Percentiles rank a stretch among this genome's conserved stretches.
Evolutionary conservation across 345 rosid genomes (phyloP).

Genomic region (Lagerstroemia speciosa): DNA sequence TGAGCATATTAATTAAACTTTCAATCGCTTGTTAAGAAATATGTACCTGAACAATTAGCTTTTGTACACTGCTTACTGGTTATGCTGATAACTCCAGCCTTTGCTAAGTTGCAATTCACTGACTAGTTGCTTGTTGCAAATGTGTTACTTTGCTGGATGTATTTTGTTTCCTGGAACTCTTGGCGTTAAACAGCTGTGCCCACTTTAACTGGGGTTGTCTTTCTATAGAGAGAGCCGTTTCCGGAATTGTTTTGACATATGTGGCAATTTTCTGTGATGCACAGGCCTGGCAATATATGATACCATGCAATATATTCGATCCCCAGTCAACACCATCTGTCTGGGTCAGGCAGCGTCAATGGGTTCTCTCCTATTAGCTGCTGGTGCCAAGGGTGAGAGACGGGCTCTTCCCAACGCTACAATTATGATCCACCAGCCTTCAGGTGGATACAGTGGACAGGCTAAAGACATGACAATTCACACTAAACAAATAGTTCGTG

Average conservation of each 20-base stretch:
- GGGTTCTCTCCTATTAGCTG: constrained; percentile 95
- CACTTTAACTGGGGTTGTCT: neutral
- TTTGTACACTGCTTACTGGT: neutral
- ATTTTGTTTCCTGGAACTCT: neutral
- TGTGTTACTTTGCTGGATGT: neutral
- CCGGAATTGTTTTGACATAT: neutral
- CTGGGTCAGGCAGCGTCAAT: constrained; percentile 99
- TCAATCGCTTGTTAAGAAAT: neutral
- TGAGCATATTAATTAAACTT: neutral
- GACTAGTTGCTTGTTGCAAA: neutral
- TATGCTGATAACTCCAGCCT: neutral
- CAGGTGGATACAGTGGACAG: constrained; percentile 96
- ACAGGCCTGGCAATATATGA: constrained; percentile 96
- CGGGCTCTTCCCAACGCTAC: constrained; percentile 88
- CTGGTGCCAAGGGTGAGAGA: constrained; percentile 89
- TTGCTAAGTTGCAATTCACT: neutral
- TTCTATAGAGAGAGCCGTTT: neutral
- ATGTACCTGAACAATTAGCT: neutral
- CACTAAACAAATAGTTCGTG: constrained; percentile 85
- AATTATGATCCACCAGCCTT: constrained; percentile 96
- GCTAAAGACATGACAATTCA: constrained; percentile 91
- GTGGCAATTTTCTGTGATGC: neutral
- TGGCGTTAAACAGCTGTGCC: neutral
- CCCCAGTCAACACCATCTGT: constrained; percentile 85
- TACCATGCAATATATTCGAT: constrained; percentile 90